Base-by-base conservation (phyloP, 768 basidiomycete genomes). In the Russula earlei region DNA sequence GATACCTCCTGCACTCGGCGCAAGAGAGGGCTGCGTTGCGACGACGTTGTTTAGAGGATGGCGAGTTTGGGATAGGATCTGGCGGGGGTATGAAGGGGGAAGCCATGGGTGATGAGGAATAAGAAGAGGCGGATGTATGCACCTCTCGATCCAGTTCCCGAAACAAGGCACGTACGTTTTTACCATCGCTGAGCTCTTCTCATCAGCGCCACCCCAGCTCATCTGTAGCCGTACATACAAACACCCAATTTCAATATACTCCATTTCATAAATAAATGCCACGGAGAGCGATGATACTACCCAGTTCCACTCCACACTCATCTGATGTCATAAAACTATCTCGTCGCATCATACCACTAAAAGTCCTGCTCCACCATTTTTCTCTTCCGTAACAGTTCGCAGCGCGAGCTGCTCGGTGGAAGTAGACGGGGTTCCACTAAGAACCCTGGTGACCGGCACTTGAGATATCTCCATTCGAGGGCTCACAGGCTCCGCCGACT, bases 1-100 rank as follows among this genome's bases (percentile, higher is more conserved):
- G 53, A 62, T 54, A 83, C 82, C 84, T 77, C 64, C 84, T 74
- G 70, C 84, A 85, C 68, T 85, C 84, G 7, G 82, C 82, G 68
- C 84, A 85, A 1, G 80, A 82, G 11, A 83, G 70, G 22, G 80
- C 77, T 12, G 76, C 74, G 25, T 77, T 69, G 24, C 69, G 67
- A 56, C 60, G 66, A 52, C 63, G 67, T 67, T 58, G 64, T 52
- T 64, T 64, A 24, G 62, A 61, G 50, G 62, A 61, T 8, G 55
- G 52, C 12, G 62, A 52, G 38, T 41, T 56, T 46, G 52, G 45
- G 29, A 33, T 52, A 25, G 55, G 48, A 29, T 53, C 48, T 10
- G 33, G 52, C 19, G 48, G 52, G 33, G 54, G 49, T 36, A 49
- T 56, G 50, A 60, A 61, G 54, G 56, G 48, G 38, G 59, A 61